Evolutionary conservation across 1,139 yeast species (phyloP).

Genomic region (Candida labiduridarum): DNA sequence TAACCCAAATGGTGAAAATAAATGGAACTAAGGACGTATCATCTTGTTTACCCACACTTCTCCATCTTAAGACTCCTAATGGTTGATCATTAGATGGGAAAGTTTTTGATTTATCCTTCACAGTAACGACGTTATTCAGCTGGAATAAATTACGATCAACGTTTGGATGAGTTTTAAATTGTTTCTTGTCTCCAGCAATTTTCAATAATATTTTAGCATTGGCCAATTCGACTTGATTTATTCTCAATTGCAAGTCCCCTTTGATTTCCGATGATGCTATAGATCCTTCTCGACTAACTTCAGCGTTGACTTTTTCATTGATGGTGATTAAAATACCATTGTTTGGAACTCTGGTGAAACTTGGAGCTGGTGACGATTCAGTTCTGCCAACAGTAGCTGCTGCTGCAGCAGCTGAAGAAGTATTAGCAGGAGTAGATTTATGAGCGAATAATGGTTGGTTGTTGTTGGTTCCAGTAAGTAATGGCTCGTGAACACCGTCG

Average conservation of each 20-base stretch:
- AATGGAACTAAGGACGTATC: conserved; percentile 67
- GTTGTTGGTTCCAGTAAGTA: conserved; percentile 25
- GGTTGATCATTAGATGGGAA: conserved; percentile 93
- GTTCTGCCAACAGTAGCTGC: conserved; percentile 17
- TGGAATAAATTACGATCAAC: conserved; percentile 79
- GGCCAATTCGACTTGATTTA: conserved; percentile 71
- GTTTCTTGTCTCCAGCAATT: conserved; percentile 54
- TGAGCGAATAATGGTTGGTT: conserved; percentile 47
- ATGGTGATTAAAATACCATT: conserved; percentile 80
- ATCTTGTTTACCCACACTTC: conserved; percentile 64
- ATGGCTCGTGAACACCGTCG: conserved; percentile 15
- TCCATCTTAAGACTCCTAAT: conserved; percentile 91
- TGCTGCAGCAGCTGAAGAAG: not conserved
- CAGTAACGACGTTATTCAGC: conserved; percentile 58
- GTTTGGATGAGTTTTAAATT: conserved; percentile 94
- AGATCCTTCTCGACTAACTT: conserved; percentile 83
- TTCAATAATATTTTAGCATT: conserved; percentile 63
- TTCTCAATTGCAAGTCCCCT: conserved; percentile 88
- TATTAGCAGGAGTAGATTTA: conserved; percentile 2
- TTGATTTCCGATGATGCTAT: conserved; percentile 75
- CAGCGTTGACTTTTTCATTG: conserved; percentile 77
- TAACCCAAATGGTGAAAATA: conserved; percentile 83
- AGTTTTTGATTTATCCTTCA: conserved; percentile 75
- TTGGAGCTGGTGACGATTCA: conserved; percentile 28
- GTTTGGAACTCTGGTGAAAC: conserved; percentile 47